Evolutionary conservation across 805 yeast species (phyloP), one percentile per base, ranked within the genome.

Genomic region (Wickerhamiella cacticola): DNA sequence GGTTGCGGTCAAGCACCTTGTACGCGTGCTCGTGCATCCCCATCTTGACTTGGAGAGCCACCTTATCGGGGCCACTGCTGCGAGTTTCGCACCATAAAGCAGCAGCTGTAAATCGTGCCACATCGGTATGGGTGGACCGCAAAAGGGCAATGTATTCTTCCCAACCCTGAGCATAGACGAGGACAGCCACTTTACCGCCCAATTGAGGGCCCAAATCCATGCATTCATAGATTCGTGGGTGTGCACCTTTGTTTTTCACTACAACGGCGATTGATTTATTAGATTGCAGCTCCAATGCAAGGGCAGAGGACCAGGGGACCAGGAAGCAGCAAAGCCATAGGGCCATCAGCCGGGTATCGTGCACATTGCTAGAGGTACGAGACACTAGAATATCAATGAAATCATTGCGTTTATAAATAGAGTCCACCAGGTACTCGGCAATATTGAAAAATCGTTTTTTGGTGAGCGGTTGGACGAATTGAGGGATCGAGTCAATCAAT

Each of bases 291-390:
- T 15, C 5, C n/a, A 23, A 5, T 3, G 23, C 29, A 7, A 39
- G 42, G 3, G 12, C 21, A 16, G 42, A 29, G 19, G 25, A 16
- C 18, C 8, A 5, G 29, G 28, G 19, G 9, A 23, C 28, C 42
- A 39, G n/a, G 29, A 39, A 22, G 29, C 42, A 23, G 19, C 42
- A 39, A 12, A 39, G 42, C 42, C 42, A 39, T 3, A 24, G 10
- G 18, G 42, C 19, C 12, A 15, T 15, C n/a, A 15, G 23, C 28
- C 24, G 42, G 16, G 23, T 22, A 12, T n/a, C n/a, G n/a, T n/a
- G n/a, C n/a, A n/a, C n/a, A n/a, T n/a, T n/a, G 36, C 36, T 13
- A 8, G 15, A 13, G 36, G n/a, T 12, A 8, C 36, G 8, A 6
- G 8, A 8, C 9, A 31, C 7, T 8, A 31, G 7, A 6, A 23